A percentile compares a stretch with the other conserved stretches of the same genome.
phyloP scores from a whole-genome alignment of 768 basidiomycete genomes.

The Leucosporidium yakuticum region DNA sequence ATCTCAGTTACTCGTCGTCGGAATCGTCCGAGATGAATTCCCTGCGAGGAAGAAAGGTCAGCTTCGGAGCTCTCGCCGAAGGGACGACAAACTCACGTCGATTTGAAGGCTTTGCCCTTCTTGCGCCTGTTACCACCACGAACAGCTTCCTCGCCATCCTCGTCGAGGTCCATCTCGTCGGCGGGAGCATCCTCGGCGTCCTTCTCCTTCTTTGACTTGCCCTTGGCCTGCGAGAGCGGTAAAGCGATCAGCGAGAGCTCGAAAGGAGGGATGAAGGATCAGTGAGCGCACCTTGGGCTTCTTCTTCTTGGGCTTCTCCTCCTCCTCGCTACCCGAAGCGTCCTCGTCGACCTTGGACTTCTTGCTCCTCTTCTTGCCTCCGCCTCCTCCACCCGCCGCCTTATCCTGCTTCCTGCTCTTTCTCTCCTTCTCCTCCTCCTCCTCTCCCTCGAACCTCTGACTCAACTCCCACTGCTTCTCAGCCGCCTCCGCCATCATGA shows the following conservation, averaged over 20 bases:
- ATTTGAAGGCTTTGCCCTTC: conserved; percentile 5
- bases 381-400: conserved; percentile 42
- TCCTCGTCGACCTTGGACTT: conserved; percentile 22
- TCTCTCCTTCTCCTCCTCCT: conserved; percentile 54
- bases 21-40: not conserved
- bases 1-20: not conserved
- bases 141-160: conserved; percentile 16
- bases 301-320: conserved; percentile 44
- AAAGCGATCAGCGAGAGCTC: conserved; percentile 5
- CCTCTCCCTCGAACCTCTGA: conserved; percentile 67
- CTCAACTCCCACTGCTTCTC: conserved; percentile 67
- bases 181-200: conserved; percentile 6
- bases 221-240: not conserved
- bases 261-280: not conserved
- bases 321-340: conserved; percentile 32
- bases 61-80: not conserved
- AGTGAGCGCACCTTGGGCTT: conserved; percentile 37
- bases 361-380: conserved; percentile 45
- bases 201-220: conserved; percentile 12
- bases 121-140: conserved; percentile 4
- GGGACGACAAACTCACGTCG: not conserved
- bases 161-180: not conserved
- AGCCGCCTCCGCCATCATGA: conserved; percentile 69
- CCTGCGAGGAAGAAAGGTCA: not conserved
- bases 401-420: conserved; percentile 39